Evolutionary conservation across 1,284 basidiomycete species (phyloP).

Genomic region (Ustilago hordei): DNA sequence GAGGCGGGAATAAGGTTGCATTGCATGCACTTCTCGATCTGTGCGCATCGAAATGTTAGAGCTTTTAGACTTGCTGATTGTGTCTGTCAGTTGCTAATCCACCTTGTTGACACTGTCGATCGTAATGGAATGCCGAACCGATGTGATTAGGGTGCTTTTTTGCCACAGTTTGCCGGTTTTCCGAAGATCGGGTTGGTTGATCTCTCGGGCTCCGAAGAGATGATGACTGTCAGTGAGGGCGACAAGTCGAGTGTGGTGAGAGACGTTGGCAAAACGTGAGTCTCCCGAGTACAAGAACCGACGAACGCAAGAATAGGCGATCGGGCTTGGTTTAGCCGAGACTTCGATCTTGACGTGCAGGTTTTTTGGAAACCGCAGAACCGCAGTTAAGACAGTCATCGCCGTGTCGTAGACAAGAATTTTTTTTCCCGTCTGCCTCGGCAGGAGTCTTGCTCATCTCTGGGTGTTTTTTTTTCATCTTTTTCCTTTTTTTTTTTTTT

Average conservation of each 20-base stretch:
- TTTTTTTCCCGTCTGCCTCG: not conserved
- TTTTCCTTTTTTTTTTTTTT: too few relatives aligned
- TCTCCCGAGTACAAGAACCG: too few relatives aligned
- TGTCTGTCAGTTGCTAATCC: not conserved
- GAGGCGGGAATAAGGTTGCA: slow-evolving; percentile 7
- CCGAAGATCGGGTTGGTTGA: too few relatives aligned
- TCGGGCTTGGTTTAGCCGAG: slow-evolving; percentile 14
- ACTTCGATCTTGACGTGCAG: slow-evolving; percentile 44
- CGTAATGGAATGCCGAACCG: not conserved
- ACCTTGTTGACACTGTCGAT: not conserved
- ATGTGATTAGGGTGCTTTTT: not conserved
- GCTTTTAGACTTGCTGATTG: not conserved
- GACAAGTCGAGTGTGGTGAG: too few relatives aligned
- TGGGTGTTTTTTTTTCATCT: not conserved
- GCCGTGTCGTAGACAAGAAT: slow-evolving; percentile 6
- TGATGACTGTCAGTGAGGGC: too few relatives aligned
- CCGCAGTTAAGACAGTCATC: slow-evolving; percentile 12
- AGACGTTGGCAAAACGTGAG: too few relatives aligned
- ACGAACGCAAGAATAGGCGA: not conserved
- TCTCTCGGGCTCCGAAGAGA: too few relatives aligned
- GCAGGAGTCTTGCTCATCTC: not conserved
- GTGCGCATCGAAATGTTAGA: slow-evolving; percentile 1
- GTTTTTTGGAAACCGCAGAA: slow-evolving; percentile 25
- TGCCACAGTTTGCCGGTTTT: not conserved
- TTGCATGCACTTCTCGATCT: slow-evolving; percentile 8